Evolutionary conservation across 106 monocot genomes (phyloP), one percentile per base, ranked within the genome.

Genomic region (Vanilla planifolia): DNA sequence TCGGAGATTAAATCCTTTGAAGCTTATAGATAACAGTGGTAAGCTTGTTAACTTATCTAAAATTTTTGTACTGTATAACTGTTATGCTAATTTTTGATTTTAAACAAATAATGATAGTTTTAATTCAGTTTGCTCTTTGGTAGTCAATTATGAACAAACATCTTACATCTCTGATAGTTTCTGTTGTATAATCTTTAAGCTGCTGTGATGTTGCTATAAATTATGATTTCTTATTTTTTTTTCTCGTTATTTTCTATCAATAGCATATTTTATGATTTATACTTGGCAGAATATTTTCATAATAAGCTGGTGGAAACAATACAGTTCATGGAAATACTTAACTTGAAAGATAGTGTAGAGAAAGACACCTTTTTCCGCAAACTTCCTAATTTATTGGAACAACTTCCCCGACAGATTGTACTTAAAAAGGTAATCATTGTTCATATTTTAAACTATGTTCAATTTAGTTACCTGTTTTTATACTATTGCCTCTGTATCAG

Each of bases 291-390:
- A 64, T 96, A 89, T 70, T 96, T 96, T 79, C 83, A 90, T 30
- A 96, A 90, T 52, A 96, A 96, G 30, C 71, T 96, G 75, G 95
- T 96, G 73, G 95, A 96, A 62, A 96, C 95, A 28, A 90, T 96
- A 42, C 95, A 96, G 69, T 96, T 96, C 62, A 96, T 96, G 90
- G 95, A 96, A 78, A 77, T 90, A 50, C 65, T 96, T 20, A 96
- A 96, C 65, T 75, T 96, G 48, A 96, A 96, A 70, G 95, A 96
- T 61, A 96, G 95, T 75, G 90, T 90, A 66, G 95, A 96, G 68
- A 96, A 96, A 67, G 95, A 96, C 53, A 43, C 84, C 36, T 96
- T 96, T 72, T 96, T 90, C 59, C 83, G 95, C 27, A 96, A 96
- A 72, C 95, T 96, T 48, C 86, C 95, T 46, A 96, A 86, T 67